These are phyloP conservation scores for Selaginella moellendorffii DNA, from an alignment of 75 land plant genomes.

Conservation along the genomic window DNA sequence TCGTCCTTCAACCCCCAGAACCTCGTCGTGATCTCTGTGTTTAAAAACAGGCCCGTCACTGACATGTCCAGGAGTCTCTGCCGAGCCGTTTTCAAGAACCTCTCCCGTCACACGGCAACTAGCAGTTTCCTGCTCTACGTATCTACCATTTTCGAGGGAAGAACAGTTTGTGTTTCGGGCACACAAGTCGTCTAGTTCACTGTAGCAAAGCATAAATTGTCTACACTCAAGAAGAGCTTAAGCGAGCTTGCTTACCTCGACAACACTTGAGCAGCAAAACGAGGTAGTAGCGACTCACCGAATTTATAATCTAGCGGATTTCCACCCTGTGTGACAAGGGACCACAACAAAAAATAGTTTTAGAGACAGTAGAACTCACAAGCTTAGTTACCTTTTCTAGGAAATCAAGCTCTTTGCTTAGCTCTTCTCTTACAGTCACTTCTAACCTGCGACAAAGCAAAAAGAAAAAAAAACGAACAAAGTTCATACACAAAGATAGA, in stretches of 20 bases:
- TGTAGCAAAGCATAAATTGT: not conserved
- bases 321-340: conserved; percentile 66
- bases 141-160: not conserved
- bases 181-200: not conserved
- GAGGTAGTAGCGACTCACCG: conserved; percentile 52
- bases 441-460: conserved; percentile 47
- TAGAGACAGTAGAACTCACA: conserved; percentile 1
- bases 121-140: not conserved
- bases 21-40: not conserved
- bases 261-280: conserved; percentile 41
- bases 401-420: conserved; percentile 83
- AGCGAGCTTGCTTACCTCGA: too few species aligned
- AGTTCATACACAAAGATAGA: too few species aligned
- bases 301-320: conserved; percentile 81
- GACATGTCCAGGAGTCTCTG: not conserved
- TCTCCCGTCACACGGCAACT: too few species aligned
- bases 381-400: conserved; percentile 70
- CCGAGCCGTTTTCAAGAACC: not conserved
- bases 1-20: too few species aligned
- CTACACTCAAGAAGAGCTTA: too few species aligned
- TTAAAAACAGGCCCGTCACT: not conserved
- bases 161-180: not conserved
- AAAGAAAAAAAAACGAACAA: conserved; percentile 12
- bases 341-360: too few species aligned
- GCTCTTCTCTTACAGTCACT: conserved; percentile 77